These are phyloP conservation scores for Salicornia ramosissima DNA, from an alignment of 148 eudicot genomes.

Conservation along the genomic window DNA sequence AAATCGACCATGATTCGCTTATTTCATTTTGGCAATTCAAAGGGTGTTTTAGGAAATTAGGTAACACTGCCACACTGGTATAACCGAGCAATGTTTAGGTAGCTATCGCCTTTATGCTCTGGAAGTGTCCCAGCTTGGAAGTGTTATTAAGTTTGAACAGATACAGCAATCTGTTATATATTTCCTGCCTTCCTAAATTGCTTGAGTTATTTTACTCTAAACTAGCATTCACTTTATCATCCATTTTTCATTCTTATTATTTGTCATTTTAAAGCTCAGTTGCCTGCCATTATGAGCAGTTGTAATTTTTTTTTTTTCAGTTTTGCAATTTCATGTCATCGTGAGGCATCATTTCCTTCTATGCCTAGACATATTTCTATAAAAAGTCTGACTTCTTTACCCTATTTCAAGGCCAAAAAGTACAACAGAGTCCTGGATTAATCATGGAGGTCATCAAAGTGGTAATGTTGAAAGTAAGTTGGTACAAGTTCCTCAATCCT, in stretches of 20 bases:
- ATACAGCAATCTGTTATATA: background rate
- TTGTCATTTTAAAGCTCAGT: background rate
- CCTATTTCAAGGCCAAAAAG: slow-evolving; percentile 43
- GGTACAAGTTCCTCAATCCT: background rate
- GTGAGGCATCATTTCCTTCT: background rate
- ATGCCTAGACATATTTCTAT: background rate
- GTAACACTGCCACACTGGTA: too few species aligned
- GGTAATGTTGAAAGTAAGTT: slow-evolving; percentile 48
- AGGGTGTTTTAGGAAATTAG: too few species aligned
- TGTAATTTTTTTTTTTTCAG: background rate
- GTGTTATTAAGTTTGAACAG: background rate
- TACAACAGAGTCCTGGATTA: slow-evolving; percentile 23
- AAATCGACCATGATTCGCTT: too few species aligned
- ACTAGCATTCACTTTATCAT: background rate
- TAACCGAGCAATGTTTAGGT: background rate
- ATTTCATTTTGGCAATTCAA: too few species aligned
- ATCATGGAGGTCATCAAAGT: slow-evolving; percentile 23
- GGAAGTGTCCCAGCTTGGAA: background rate
- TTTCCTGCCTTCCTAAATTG: background rate
- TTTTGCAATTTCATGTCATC: too few species aligned
- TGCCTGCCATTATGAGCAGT: background rate
- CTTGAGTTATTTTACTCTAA: background rate
- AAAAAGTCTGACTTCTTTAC: slow-evolving; percentile 7
- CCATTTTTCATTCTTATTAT: background rate
- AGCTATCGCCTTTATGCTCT: background rate